Evolutionary conservation across 2,329 filamentous ascomycete species (phyloP), one percentile per base, ranked within the genome.

Genomic region (Botryotinia narcissicola): DNA sequence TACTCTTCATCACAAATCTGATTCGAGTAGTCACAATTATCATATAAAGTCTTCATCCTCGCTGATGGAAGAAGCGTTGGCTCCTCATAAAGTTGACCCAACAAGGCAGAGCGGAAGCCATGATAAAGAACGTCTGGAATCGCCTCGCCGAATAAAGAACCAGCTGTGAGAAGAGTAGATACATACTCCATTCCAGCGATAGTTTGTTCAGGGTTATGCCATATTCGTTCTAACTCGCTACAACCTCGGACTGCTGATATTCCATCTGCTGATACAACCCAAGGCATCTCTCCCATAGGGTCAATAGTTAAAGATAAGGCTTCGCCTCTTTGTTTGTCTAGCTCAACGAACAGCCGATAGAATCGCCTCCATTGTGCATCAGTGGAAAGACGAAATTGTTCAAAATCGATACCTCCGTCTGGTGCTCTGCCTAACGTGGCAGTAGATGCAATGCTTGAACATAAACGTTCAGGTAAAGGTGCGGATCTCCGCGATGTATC

Each of bases 341-440:
- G 84, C 80, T 97, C 95, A 20, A 93, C 87, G 29, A 97, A 87
- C 29, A 98, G 87, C 46, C 94, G 90, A 84, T 94, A 97, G 82
- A 97, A 97, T 69, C 93, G 89, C 75, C 92, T 90, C 96, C 96
- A 99, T 81, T 97, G 94, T 18, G 88, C 87, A 80, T 96, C 92
- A 71, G 92, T 90, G 46, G 93, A 90, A 48, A 86, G 84, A 73
- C 92, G 88, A 80, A 95, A 96, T 73, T 91, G 87, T 37, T 92
- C 89, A 77, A 93, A 93, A 79, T 97, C 92, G 82, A 93, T 89
- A 42, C 87, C 87, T 22, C 90, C 90, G 22, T 89, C 86, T 16
- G 89, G 84, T 44, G 84, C 85, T 71, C 89, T 89, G 62, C 88
- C 87, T 51, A 95, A 84, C 0, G 88, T 86, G 22, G 93, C 90